Evolutionary conservation across 2,329 filamentous ascomycete genomes (phyloP), one percentile per base, ranked within the genome.

Genomic region (Orbilia oligospora): DNA sequence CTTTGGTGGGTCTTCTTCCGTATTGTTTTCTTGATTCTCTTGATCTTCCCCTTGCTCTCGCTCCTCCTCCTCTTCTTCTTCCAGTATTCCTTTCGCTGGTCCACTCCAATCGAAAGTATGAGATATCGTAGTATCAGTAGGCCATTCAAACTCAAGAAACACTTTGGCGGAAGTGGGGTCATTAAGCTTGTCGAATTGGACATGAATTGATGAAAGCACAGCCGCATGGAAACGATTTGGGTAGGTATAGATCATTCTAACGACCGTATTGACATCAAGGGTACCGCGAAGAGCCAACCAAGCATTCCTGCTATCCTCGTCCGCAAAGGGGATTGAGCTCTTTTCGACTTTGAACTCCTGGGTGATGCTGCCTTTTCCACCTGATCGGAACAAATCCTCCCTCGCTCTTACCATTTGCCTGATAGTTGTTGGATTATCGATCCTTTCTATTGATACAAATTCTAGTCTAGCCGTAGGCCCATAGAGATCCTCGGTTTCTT

Each of bases 281-380:
- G 44, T 66, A 3, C 63, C 63, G n/a, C 63, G 30, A 30, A 66
- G 44, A 20, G 63, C 63, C 9, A 9, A 49, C 63, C 63, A 66
- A 49, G 38, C 63, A 3, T 36, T 24, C 9, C 24, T n/a, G 5
- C 10, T 22, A 2, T 20, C n/a, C 9, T 41, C 2, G 18, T 44
- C 18, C 1, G 10, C 3, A 16, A 41, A 14, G 6, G 55, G 55
- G 14, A 61, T 22, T 24, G 9, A 1, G 16, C 3, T 18, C 4
- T 3, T 24, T 3, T 8, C 16, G 9, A 61, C 10, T 5, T 8
- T 41, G 6, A 61, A 24, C 9, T 2, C 18, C 33, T 16, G 8
- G 38, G n/a, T 44, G 3, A 41, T 24, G 0, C 12, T 14, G 5
- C 38, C 55, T 24, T 18, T 41, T 14, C 22, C 38, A 5, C 33